Conservation (phyloP, 805 yeast genomes). For the Ascoidea tarda region DNA sequence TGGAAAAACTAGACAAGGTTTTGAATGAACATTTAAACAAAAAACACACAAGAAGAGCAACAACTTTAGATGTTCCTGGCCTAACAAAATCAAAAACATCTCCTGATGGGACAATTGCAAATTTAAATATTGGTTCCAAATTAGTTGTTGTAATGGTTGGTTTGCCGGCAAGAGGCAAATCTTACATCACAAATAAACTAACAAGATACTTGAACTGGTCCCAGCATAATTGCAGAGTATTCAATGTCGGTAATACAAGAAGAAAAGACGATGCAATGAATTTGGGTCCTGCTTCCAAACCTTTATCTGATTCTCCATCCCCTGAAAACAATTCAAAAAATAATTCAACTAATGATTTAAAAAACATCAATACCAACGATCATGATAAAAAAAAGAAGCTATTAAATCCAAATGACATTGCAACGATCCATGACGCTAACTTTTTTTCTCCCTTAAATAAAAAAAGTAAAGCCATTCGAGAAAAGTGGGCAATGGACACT, state of each 20-base stretch:
- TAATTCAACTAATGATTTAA: conserved; percentile 3
- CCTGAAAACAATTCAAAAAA: neutral
- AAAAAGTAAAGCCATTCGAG: conserved; percentile 52
- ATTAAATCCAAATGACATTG: conserved; percentile 1
- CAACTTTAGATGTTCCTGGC: conserved; percentile 87
- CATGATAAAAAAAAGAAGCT: conserved; percentile 4
- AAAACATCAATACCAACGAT: neutral
- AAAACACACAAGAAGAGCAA: conserved; percentile 38
- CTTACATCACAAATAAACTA: conserved; percentile 82
- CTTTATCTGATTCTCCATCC: conserved; percentile 31
- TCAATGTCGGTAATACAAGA: conserved; percentile 93
- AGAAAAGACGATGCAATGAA: conserved; percentile 46
- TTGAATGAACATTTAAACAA: neutral
- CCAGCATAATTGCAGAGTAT: conserved; percentile 79
- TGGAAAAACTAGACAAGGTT: neutral
- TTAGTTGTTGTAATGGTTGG: conserved; percentile 96
- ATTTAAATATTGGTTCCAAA: conserved; percentile 60
- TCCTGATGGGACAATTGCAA: conserved; percentile 52
- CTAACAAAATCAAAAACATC: conserved; percentile 68
- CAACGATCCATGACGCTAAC: conserved; percentile 52
- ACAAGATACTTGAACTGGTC: conserved; percentile 89
- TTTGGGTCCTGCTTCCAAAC: conserved; percentile 58
- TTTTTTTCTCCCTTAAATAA: conserved; percentile 77
- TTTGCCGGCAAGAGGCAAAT: conserved; percentile 62
- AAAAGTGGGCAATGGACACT: conserved; percentile 95